Evolutionary conservation across 768 basidiomycete genomes (phyloP).

Genomic region (Agaricus sinodeliciosus): DNA sequence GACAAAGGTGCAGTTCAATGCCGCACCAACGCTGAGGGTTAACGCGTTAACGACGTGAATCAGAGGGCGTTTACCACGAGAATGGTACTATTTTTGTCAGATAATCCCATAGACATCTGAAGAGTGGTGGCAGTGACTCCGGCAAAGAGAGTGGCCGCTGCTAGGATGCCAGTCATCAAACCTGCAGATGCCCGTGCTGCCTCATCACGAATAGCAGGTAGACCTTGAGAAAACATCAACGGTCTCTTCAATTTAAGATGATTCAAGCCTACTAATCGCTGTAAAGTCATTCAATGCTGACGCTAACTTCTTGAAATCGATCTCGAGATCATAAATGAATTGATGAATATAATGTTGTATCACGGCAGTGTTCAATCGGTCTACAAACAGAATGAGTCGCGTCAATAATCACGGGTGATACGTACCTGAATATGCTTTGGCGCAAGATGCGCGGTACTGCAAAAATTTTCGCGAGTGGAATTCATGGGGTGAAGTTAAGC

Average conservation of each 20-base stretch:
- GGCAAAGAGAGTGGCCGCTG: background rate
- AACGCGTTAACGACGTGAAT: background rate
- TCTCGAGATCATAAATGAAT: background rate
- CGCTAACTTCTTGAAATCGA: background rate
- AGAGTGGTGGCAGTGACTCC: background rate
- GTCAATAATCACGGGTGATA: background rate
- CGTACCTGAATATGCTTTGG: constrained; percentile 1
- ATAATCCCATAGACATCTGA: background rate
- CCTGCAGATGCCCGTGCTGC: background rate
- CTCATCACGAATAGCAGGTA: constrained; percentile 1
- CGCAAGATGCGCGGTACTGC: constrained; percentile 7
- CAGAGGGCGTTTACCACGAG: background rate
- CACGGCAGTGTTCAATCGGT: constrained; percentile 2
- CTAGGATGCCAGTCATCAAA: background rate
- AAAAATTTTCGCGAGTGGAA: background rate
- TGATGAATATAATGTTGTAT: constrained; percentile 8
- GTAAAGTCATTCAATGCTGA: background rate
- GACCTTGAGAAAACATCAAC: background rate
- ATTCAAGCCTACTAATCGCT: background rate
- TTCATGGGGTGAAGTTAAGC: background rate
- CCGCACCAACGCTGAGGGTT: background rate
- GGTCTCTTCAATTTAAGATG: background rate
- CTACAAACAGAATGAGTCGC: background rate
- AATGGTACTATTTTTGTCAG: background rate
- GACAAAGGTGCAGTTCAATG: background rate